Percentiles rank a stretch among this genome's conserved stretches.
These are phyloP conservation scores for Monosporascus sp. DNA, from an alignment of 2,329 filamentous ascomycete species.

Conservation along the genomic window DNA sequence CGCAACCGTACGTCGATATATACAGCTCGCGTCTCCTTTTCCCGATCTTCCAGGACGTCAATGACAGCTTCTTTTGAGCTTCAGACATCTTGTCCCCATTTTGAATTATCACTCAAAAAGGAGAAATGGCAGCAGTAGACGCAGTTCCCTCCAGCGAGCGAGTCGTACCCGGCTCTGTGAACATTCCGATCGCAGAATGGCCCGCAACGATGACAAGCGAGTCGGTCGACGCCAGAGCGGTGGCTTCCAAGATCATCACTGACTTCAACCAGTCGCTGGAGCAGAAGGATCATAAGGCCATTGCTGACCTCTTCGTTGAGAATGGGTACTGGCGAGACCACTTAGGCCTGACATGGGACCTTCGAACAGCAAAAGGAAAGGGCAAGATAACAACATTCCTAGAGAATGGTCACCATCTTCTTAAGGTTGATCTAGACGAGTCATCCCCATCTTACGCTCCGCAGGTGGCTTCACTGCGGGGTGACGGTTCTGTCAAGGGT, in stretches of 20 bases:
- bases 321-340: slow-evolving; percentile 55
- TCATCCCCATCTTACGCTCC: slow-evolving; percentile 35
- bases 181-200: slow-evolving; percentile 34
- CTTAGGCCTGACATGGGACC: slow-evolving; percentile 49
- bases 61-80: no score
- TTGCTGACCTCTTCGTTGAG: slow-evolving; percentile 40
- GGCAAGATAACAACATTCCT: slow-evolving; percentile 32
- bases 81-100: no score
- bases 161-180: slow-evolving; percentile 28
- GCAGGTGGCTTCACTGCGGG: slow-evolving; percentile 35
- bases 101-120: no score
- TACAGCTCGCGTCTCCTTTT: no score
- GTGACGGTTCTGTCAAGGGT: slow-evolving; percentile 36
- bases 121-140: slow-evolving; percentile 7
- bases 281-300: slow-evolving; percentile 24
- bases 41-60: no score
- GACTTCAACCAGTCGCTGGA: slow-evolving; percentile 33
- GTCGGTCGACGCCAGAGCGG: slow-evolving; percentile 27
- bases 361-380: slow-evolving; percentile 46
- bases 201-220: slow-evolving; percentile 30
- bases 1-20: no score
- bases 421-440: slow-evolving; percentile 32
- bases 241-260: slow-evolving; percentile 31
- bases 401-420: slow-evolving; percentile 23
- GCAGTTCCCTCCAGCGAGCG: slow-evolving; percentile 21